A percentile compares a stretch with the other conserved stretches of the same genome.
Conservation (phyloP, 2,329 filamentous ascomycete genomes). For the Pseudogymnoascus verrucosus region DNA sequence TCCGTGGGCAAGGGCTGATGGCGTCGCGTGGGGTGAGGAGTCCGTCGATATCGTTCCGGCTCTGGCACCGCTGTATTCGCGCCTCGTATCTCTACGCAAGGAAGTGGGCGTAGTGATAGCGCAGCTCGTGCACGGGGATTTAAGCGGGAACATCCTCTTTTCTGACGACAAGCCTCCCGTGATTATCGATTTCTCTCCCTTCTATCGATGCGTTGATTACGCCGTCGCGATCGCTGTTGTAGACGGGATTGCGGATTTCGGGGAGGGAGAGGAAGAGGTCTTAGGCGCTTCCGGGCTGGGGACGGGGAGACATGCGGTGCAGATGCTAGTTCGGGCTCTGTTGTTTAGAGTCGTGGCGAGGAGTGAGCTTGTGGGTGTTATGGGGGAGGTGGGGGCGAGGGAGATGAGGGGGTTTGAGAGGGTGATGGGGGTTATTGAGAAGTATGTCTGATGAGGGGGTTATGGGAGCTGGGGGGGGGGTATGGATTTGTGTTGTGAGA, state of each 20-base stretch:
- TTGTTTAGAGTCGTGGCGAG: no score
- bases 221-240: background rate
- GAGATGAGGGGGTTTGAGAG: no score
- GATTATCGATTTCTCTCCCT: background rate
- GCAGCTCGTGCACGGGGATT: background rate
- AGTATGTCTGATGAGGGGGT: no score
- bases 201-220: background rate
- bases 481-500: no score
- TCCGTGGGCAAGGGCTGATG: background rate
- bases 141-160: background rate
- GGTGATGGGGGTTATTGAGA: no score
- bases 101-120: no score
- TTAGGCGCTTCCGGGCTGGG: background rate
- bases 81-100: background rate
- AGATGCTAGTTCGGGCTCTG: background rate
- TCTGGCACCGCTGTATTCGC: background rate
- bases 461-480: no score
- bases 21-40: background rate
- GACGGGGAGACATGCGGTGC: background rate
- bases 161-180: background rate
- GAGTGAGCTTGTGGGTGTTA: conserved; percentile 15
- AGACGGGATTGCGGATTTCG: background rate
- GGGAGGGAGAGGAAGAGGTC: background rate
- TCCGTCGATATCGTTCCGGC: no score
- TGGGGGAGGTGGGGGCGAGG: conserved; percentile 28